A percentile compares a stretch with the other conserved stretches of the same genome.
Evolutionary conservation across 768 basidiomycete species (phyloP).

Genomic region (Psilocybe cyanescens): DNA sequence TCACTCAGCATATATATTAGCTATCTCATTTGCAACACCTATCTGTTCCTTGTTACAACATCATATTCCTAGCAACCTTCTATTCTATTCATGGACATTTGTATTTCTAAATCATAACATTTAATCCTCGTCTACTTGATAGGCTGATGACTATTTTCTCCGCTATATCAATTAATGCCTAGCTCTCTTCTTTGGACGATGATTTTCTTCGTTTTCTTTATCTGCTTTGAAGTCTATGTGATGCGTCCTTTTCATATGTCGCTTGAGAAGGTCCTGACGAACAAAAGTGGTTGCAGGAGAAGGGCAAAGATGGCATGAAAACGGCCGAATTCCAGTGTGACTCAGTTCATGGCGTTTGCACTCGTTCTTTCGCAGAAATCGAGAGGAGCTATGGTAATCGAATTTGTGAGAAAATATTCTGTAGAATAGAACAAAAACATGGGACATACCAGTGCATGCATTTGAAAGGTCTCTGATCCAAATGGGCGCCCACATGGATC

Average conservation of each 20-base stretch:
- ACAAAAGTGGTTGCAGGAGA: constrained; percentile 54
- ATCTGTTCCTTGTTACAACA: constrained; percentile 15
- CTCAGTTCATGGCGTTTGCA: constrained; percentile 76
- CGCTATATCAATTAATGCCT: constrained; percentile 11
- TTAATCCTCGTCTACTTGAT: constrained; percentile 4
- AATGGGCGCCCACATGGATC: constrained; percentile 73
- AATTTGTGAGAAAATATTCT: constrained; percentile 1
- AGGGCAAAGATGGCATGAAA: constrained; percentile 58
- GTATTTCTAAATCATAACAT: constrained; percentile 1
- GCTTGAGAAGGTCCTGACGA: constrained; percentile 68
- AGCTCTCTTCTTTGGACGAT: constrained; percentile 26
- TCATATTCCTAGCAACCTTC: constrained; percentile 16
- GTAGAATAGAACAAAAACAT: neutral
- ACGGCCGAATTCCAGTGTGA: constrained; percentile 64
- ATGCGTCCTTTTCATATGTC: constrained; percentile 67
- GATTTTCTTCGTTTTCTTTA: constrained; percentile 27
- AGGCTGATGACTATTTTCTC: neutral
- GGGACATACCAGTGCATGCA: constrained; percentile 63
- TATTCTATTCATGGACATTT: constrained; percentile 20
- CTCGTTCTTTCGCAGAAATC: constrained; percentile 77
- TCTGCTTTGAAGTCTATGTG: constrained; percentile 36
- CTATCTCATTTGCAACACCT: constrained; percentile 21
- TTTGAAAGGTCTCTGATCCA: constrained; percentile 68
- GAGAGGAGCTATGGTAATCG: constrained; percentile 45
- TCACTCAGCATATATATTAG: constrained; percentile 4